Evolutionary conservation across 2,329 filamentous ascomycete species (phyloP).

Genomic region (Tolypocladium capitatum): DNA sequence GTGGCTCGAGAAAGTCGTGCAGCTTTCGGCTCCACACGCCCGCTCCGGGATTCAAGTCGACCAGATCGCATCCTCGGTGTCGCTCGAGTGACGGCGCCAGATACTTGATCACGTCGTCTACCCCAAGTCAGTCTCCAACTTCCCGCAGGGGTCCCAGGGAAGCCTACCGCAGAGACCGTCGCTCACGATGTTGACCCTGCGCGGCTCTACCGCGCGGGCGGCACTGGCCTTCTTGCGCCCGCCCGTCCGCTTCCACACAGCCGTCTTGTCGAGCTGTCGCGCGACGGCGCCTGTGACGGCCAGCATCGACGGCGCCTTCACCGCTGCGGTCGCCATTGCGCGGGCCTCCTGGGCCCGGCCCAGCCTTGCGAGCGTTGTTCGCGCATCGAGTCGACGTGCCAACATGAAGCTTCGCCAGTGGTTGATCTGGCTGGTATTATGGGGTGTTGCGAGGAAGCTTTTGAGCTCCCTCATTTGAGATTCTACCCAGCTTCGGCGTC

Average conservation of each 20-base stretch:
- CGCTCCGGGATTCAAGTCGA: conserved; percentile 74
- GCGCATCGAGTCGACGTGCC: conserved; percentile 2
- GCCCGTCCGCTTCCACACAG: conserved; percentile 11
- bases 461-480: neutral
- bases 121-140: neutral
- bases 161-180: conserved; percentile 34
- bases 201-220: conserved; percentile 10
- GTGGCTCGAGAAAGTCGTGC: conserved; percentile 61
- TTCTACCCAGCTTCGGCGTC: too few species aligned
- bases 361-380: conserved; percentile 3
- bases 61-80: conserved; percentile 66
- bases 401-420: conserved; percentile 5
- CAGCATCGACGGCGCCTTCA: conserved; percentile 6
- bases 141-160: neutral
- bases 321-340: conserved; percentile 1
- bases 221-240: conserved; percentile 5
- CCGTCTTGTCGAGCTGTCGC: conserved; percentile 12
- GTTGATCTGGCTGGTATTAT: neutral
- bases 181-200: conserved; percentile 39
- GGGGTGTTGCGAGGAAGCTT: neutral
- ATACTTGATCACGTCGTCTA: conserved; percentile 58
- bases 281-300: conserved; percentile 8
- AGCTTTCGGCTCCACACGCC: conserved; percentile 70
- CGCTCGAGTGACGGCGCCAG: conserved; percentile 55
- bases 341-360: conserved; percentile 2